Evolutionary conservation across 805 yeast species (phyloP), one percentile per base, ranked within the genome.

Genomic region (Pichia phayaonensis): DNA sequence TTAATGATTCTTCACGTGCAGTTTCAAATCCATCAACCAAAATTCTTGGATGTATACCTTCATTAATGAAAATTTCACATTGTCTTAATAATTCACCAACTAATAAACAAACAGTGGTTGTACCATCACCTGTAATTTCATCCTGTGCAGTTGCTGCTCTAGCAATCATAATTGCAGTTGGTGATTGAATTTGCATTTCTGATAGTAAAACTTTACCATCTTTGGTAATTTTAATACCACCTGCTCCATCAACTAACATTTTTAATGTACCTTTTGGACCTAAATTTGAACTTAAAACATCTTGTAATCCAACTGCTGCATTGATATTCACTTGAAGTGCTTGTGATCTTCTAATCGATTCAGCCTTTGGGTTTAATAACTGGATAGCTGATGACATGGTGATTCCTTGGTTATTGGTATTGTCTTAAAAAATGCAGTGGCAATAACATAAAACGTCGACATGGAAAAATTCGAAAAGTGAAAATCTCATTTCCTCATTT

Each of bases 41-140:
- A 48, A 92, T 84, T 59, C 98, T 77, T 40, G 99, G 98, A 70
- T 94, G 99, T 46, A 94, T 85, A 48, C 99, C 99, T 71, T 94
- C 99, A 57, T 82, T 77, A 51, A 88, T 81, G 65, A 80, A 90
- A 59, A 97, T 78, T 66, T 92, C 94, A 26, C 98, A 97, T 69
- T 94, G 98, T 66, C 87, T 88, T 65, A 94, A 76, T 54, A 94
- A 73, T 67, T 92, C 97, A 50, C 99, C 99, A 42, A 94, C 99
- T 49, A 90, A 76, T 55, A 95, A 75, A 43, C 90, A 92, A 49
- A 94, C 99, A 2, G 97, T 86, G 7, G 98, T 92, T 49, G 99
- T 94, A 56, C 99, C 99, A 69, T 94, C 99, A 46, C 99, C 99
- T n/a, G 98, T 87, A 64, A 94, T 89, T 69, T 94, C 99, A 68